Evolutionary conservation across 805 yeast genomes (phyloP).

Genomic region (Wickerhamiella galacta): DNA sequence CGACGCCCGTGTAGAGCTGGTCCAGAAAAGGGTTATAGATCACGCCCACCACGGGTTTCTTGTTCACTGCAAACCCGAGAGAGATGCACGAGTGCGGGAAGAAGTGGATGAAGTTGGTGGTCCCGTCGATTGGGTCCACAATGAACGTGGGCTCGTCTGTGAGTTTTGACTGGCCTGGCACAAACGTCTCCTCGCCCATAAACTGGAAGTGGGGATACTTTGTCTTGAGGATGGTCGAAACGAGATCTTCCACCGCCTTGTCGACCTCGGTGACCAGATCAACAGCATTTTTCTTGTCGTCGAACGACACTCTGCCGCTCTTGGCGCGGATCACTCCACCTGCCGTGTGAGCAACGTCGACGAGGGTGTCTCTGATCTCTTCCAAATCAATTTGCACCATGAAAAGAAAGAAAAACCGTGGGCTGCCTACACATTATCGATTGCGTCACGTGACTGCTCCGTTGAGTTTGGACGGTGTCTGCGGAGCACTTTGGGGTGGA

Average conservation of each 20-base stretch:
- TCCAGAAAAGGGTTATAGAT: conserved; percentile 45
- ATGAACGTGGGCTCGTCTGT: conserved; percentile 42
- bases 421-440: no score
- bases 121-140: conserved; percentile 52
- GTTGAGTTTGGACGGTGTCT: no score
- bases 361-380: conserved; percentile 24
- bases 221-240: conserved; percentile 19
- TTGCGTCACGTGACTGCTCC: no score
- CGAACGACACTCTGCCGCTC: conserved; percentile 32
- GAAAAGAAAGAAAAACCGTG: no score
- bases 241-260: conserved; percentile 34
- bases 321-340: conserved; percentile 35
- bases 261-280: conserved; percentile 49
- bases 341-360: conserved; percentile 28
- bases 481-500: no score
- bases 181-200: conserved; percentile 45
- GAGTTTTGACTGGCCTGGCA: conserved; percentile 31
- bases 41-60: conserved; percentile 42
- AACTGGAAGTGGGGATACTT: conserved; percentile 35
- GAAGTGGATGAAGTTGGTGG: conserved; percentile 46
- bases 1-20: conserved; percentile 36
- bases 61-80: conserved; percentile 35
- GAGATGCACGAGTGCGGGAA: conserved; percentile 50
- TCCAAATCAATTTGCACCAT: conserved; percentile 15
- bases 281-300: conserved; percentile 42